These are phyloP conservation scores for Debaryomyces psychrophilus DNA, from an alignment of 1,139 yeast species.

Conservation along the genomic window DNA sequence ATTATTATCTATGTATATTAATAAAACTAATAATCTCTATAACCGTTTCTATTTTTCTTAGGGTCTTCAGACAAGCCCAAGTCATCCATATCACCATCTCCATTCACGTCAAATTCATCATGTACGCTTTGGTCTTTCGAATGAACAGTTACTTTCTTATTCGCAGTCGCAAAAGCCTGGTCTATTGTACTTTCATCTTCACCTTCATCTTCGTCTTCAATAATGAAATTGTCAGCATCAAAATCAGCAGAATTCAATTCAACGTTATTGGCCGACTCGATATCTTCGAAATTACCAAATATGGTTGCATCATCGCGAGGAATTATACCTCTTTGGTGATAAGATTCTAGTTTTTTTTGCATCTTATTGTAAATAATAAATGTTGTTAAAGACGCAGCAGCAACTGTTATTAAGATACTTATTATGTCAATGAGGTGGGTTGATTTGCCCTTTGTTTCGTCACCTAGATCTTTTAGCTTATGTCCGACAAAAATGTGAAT, in stretches of 20 bases:
- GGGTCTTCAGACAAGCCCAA: constrained; percentile 4
- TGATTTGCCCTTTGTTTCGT: constrained; percentile 49
- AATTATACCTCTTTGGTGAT: constrained; percentile 25
- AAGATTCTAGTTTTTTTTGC: constrained; percentile 42
- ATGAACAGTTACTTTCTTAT: neutral
- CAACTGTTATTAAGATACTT: constrained; percentile 61
- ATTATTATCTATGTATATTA: neutral
- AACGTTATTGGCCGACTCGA: constrained; percentile 31
- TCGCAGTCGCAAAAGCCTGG: neutral
- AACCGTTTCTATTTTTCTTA: neutral
- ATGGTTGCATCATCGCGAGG: constrained; percentile 36
- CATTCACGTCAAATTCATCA: constrained; percentile 6
- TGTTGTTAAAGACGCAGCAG: constrained; percentile 64
- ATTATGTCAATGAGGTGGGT: constrained; percentile 63
- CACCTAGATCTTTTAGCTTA: constrained; percentile 72
- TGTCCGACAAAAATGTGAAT: constrained; percentile 82
- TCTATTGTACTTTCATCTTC: constrained; percentile 4
- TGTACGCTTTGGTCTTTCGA: neutral
- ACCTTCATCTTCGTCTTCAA: constrained; percentile 32
- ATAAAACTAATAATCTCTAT: constrained; percentile 9
- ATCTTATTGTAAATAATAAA: constrained; percentile 70
- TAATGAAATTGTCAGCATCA: constrained; percentile 43
- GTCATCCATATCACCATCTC: constrained; percentile 6
- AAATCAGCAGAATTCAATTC: constrained; percentile 39
- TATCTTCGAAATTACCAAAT: constrained; percentile 47